Conservation (phyloP, 768 basidiomycete genomes). For the Suillus subaureus region DNA sequence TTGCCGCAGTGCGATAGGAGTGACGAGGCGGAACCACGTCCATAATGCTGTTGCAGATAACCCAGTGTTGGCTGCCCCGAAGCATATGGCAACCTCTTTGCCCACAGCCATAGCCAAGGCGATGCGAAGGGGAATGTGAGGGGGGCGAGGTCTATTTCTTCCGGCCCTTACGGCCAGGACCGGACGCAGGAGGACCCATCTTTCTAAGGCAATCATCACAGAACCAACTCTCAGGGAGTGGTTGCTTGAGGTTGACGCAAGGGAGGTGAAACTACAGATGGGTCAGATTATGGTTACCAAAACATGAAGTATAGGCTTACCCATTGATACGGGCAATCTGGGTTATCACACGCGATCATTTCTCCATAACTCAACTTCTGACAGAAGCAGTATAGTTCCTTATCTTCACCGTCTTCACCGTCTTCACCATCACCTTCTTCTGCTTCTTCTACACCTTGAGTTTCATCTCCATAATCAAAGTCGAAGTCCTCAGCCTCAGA, state of each 20-base stretch:
- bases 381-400: conserved; percentile 64
- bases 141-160: conserved; percentile 37
- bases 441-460: conserved; percentile 30
- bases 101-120: neutral
- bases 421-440: conserved; percentile 45
- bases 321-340: conserved; percentile 61
- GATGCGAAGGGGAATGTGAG: neutral
- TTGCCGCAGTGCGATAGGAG: neutral
- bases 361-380: conserved; percentile 65
- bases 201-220: conserved; percentile 53
- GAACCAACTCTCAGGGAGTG: conserved; percentile 60
- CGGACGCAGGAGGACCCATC: conserved; percentile 33
- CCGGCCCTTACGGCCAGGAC: conserved; percentile 41
- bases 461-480: conserved; percentile 36
- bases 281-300: conserved; percentile 16
- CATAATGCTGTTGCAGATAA: neutral
- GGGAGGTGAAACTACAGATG: conserved; percentile 58
- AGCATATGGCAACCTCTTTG: neutral
- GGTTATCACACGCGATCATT: conserved; percentile 68
- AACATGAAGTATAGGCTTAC: conserved; percentile 37
- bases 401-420: conserved; percentile 57
- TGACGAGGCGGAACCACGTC: neutral
- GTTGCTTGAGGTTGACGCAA: conserved; percentile 59
- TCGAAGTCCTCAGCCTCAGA: conserved; percentile 38
- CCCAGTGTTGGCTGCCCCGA: no score